phyloP scores from a whole-genome alignment of 2,329 filamentous ascomycete genomes.

The Cladosporium oxysporum region DNA sequence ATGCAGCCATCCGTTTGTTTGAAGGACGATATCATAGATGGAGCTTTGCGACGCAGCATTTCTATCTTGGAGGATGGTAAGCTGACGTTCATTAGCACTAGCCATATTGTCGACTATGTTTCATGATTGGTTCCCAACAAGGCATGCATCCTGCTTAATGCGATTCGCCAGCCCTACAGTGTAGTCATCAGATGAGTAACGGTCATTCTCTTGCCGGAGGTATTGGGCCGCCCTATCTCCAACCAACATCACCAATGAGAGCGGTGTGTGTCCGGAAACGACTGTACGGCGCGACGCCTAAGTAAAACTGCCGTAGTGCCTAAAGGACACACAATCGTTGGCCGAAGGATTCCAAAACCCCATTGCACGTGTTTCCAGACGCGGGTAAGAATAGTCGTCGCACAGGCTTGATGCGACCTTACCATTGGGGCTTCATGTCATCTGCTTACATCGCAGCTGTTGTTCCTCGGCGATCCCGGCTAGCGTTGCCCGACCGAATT shows the following conservation, averaged over 20 bases:
- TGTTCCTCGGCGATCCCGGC: background rate
- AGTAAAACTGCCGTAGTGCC: background rate
- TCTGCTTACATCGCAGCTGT: conserved; percentile 19
- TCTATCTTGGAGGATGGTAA: background rate
- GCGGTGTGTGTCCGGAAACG: background rate
- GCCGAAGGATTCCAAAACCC: background rate
- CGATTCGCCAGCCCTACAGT: background rate
- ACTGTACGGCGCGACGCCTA: background rate
- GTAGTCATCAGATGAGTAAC: conserved; percentile 10
- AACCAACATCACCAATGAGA: background rate
- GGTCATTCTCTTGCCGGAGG: background rate
- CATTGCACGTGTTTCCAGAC: background rate
- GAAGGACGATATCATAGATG: background rate
- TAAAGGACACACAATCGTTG: background rate
- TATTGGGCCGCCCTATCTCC: background rate
- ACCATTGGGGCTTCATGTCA: conserved; percentile 8
- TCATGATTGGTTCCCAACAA: background rate
- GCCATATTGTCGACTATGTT: background rate
- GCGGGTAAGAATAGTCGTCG: background rate
- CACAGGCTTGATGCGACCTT: background rate
- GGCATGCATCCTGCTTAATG: background rate
- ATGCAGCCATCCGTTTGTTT: background rate
- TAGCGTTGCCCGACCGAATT: background rate
- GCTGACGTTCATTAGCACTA: background rate
- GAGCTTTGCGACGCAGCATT: background rate